These are phyloP conservation scores for Puccinia coronata DNA, from an alignment of 1,284 basidiomycete genomes.

Conservation along the genomic window DNA sequence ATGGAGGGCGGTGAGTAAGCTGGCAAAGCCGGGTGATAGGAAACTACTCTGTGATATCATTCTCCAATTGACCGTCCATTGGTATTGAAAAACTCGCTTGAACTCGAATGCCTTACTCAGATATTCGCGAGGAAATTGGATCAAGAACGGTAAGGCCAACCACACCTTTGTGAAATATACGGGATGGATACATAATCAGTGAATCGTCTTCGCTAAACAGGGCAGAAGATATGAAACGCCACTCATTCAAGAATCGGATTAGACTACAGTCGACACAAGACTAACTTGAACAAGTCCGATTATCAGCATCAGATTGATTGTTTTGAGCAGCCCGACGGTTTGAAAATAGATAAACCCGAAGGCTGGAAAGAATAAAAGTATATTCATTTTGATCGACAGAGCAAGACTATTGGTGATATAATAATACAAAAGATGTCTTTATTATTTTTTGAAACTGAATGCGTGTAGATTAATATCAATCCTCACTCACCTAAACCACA, in stretches of 20 bases:
- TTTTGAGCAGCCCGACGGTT: constrained; percentile 71
- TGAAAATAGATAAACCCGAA: constrained; percentile 74
- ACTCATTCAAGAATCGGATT: no score
- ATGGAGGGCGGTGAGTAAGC: constrained; percentile 70
- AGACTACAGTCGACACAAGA: neutral
- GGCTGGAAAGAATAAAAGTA: constrained; percentile 83
- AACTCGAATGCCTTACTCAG: constrained; percentile 80
- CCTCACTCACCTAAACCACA: constrained; percentile 56
- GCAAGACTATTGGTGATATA: constrained; percentile 67
- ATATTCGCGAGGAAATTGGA: constrained; percentile 69
- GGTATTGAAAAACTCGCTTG: constrained; percentile 82
- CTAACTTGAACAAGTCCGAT: constrained; percentile 63
- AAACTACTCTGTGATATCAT: constrained; percentile 77
- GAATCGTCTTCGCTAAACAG: no score
- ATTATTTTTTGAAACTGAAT: no score
- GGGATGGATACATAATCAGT: neutral
- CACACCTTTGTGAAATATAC: constrained; percentile 63
- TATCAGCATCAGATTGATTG: constrained; percentile 65
- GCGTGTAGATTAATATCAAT: constrained; percentile 66
- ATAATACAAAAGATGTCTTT: no score
- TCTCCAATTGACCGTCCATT: constrained; percentile 99
- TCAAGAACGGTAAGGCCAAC: constrained; percentile 74
- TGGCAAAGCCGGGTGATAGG: constrained; percentile 68
- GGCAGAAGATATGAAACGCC: no score
- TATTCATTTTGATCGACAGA: constrained; percentile 93